Percentiles rank a stretch among this genome's conserved stretches.
Conservation (phyloP, 305 asterid species). For the Solanum hybrid region DNA sequence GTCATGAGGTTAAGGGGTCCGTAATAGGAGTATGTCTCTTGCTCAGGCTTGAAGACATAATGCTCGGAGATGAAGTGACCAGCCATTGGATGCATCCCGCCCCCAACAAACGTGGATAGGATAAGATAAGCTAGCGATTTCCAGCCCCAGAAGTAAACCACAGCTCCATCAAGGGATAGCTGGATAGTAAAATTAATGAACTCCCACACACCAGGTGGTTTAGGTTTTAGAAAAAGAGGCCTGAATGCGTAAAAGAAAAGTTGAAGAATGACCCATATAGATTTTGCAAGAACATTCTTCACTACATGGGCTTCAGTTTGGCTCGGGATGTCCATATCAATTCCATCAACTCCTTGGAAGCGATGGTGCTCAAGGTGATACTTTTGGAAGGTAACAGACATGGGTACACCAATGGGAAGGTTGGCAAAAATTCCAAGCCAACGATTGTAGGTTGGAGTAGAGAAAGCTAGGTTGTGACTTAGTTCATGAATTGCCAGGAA, state of each 20-base stretch:
- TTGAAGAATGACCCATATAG: slow-evolving; percentile 73
- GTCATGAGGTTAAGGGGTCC: slow-evolving; percentile 84
- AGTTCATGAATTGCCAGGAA: slow-evolving; percentile 93
- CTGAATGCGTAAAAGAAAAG: slow-evolving; percentile 90
- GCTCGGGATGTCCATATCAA: slow-evolving; percentile 87
- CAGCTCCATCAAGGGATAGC: slow-evolving; percentile 43
- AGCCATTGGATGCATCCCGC: slow-evolving; percentile 98
- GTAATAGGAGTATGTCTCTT: slow-evolving; percentile 84
- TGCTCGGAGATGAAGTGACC: slow-evolving; percentile 93
- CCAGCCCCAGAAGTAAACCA: slow-evolving; percentile 77
- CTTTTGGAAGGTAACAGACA: slow-evolving; percentile 95
- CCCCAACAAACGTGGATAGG: slow-evolving; percentile 81
- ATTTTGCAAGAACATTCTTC: slow-evolving; percentile 43
- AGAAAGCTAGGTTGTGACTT: slow-evolving; percentile 92
- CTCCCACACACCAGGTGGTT: slow-evolving; percentile 97
- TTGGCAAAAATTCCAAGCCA: slow-evolving; percentile 92
- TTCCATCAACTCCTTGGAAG: slow-evolving; percentile 89
- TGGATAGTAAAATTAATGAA: slow-evolving; percentile 53
- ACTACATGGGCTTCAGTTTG: slow-evolving; percentile 54
- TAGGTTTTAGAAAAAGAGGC: slow-evolving; percentile 82
- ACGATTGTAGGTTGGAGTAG: slow-evolving; percentile 69
- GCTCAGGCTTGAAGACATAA: slow-evolving; percentile 64
- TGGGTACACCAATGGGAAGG: slow-evolving; percentile 94
- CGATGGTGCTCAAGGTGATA: slow-evolving; percentile 99
- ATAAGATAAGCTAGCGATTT: slow-evolving; percentile 66